Evolutionary conservation across 768 basidiomycete genomes (phyloP), one percentile per base, ranked within the genome.

Genomic region (Goffeauzyma gilvescens): DNA sequence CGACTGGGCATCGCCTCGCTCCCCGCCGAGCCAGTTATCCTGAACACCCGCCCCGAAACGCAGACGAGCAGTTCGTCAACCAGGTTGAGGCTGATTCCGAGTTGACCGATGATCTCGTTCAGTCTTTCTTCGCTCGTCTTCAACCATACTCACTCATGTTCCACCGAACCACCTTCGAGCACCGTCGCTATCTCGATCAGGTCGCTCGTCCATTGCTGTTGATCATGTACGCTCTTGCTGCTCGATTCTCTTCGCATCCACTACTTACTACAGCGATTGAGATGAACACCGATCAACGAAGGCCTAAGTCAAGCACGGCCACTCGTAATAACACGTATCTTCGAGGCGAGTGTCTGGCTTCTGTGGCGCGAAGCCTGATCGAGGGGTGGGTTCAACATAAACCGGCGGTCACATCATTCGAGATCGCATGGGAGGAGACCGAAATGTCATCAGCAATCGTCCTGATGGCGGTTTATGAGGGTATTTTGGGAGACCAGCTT

Each of bases 91-190:
- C 34, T 3, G 55, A 59, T 46, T 44, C 52, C 4, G n/a, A 42
- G 0, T 34, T 63, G 13, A 48, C 49, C 34, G 48, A 54, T 2
- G 62, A 63, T 33, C 46, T 63, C n/a, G 38, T 61, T 14, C 54
- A 63, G 32, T 42, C 53, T 41, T 63, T 63, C 50, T 53, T 63
- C 33, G 43, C 48, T 8, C 44, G 50, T 3, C 41, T 55, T 4
- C 49, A 49, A 3, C 62, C 62, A 32, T 54, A 55, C 31, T 37
- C 42, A 12, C 41, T 51, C 17, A 63, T 63, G 56, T 51, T 63
- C 20, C 62, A 63, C 42, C 38, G 45, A 5, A 42, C 62, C 1
- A 63, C 62, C 4, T 63, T 63, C 45, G 47, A 55, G 12, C 50
- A 61, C 33, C 57, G 62, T 5, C 45, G 53, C 8, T 61, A 58